Evolutionary conservation across 306 rosid species (phyloP), one percentile per base, ranked within the genome.

Genomic region (Lathyrus aphaca): DNA sequence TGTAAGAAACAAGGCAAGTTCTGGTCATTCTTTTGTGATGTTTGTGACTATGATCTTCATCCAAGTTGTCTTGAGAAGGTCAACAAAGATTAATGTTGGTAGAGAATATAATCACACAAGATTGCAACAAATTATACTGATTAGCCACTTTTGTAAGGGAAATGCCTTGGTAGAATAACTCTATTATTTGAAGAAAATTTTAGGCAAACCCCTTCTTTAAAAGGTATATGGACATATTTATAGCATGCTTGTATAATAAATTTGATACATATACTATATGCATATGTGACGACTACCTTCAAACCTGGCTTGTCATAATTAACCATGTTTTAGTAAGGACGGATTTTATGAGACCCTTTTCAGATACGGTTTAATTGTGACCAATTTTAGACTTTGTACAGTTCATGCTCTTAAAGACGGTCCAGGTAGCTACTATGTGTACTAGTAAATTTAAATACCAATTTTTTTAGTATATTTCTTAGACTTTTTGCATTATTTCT

Each of bases 31-130:
- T 88, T 92, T 53, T 91, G 97, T 72, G 85, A 78, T 73, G 81
- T 88, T 6, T 94, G 99, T 84, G 92, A 91, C 68, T 91, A 85
- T 86, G 99, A 94, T 29, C 92, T 94, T 37, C 97, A 91, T 30
- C 97, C 99, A 72, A 86, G 71, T 71, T 94, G 97, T 72, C 66
- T 86, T 37, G 89, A 86, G 67, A 75, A 69, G 50, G 82, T 81
- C 65, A 69, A 76, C 69, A 12, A 72, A 60, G 76, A 74, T 43
- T 58, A 61, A 71, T 45, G 49, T 68, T 79, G 64, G 65, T 72
- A 64, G 62, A 71, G 57, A 56, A 71, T 38, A 42, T 44, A 49
- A 61, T 25, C 49, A 71, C 39, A 7, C 14, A 60, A 71, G 67
- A 58, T 32, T 66, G 80, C 56, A 29, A 30, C 66, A 23, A 76